Percentiles rank a stretch among this genome's conserved stretches.
phyloP scores from a whole-genome alignment of 2,329 filamentous ascomycete species.

The Fusarium sp. region DNA sequence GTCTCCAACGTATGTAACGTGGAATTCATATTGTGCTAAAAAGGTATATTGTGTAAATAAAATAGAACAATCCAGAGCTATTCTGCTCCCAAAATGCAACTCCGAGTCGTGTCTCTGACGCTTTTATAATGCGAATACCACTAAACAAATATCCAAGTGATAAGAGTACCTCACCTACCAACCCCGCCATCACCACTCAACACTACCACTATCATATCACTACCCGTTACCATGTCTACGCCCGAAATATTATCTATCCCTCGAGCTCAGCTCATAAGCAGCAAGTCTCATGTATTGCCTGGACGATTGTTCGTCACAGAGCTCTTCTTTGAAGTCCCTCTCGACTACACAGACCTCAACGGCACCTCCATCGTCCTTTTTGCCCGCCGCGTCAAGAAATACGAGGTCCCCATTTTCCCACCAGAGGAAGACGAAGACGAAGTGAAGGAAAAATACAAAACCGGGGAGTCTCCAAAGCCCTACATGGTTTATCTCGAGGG shows the following conservation, averaged over 20 bases:
- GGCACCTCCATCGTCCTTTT: conserved; percentile 79
- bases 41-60: no score
- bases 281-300: conserved; percentile 59
- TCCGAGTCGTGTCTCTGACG: background rate
- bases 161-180: conserved; percentile 5
- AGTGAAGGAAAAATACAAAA: conserved; percentile 24
- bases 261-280: conserved; percentile 57
- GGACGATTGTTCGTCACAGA: conserved; percentile 83
- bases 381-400: conserved; percentile 77
- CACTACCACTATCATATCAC: conserved; percentile 9
- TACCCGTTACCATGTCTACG: conserved; percentile 21
- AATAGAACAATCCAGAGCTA: no score
- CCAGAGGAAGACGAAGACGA: conserved; percentile 49
- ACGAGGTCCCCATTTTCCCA: conserved; percentile 71
- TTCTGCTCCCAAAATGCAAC: no score
- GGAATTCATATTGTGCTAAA: no score
- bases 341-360: conserved; percentile 77
- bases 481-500: conserved; percentile 84
- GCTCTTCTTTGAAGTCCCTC: conserved; percentile 87
- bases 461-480: conserved; percentile 59
- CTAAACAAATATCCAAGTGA: background rate
- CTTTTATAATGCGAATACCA: background rate
- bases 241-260: conserved; percentile 48
- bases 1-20: no score
- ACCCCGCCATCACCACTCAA: conserved; percentile 31